These are phyloP conservation scores for Herpetospermum pedunculosum DNA, from an alignment of 306 rosid species.

Conservation along the genomic window DNA sequence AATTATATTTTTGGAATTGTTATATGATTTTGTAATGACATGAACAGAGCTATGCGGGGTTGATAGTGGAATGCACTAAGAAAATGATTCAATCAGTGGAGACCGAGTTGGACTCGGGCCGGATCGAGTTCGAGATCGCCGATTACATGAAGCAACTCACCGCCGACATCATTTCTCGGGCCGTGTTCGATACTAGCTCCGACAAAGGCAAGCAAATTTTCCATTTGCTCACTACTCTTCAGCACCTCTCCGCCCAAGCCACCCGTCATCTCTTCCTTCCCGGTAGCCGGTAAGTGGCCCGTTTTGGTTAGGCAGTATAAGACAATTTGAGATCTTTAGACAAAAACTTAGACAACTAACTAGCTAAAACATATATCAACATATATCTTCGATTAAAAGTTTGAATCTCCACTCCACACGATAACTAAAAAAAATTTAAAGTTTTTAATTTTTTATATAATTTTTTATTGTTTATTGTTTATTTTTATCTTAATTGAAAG, in stretches of 20 bases:
- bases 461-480: no score
- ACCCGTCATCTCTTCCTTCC: slow-evolving; percentile 73
- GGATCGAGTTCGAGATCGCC: slow-evolving; percentile 61
- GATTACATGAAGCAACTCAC: slow-evolving; percentile 58
- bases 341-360: no score
- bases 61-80: slow-evolving; percentile 89
- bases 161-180: slow-evolving; percentile 76
- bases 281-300: slow-evolving; percentile 99
- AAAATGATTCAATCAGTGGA: slow-evolving; percentile 53
- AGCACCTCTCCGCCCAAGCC: slow-evolving; percentile 72
- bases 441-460: no score
- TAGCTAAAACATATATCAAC: no score
- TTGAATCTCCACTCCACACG: no score
- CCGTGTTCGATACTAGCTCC: slow-evolving; percentile 61
- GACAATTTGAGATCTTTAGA: no score
- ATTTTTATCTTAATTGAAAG: no score
- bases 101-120: slow-evolving; percentile 29
- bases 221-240: slow-evolving; percentile 50
- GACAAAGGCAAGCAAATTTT: slow-evolving; percentile 78
- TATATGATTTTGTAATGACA: slow-evolving; percentile 5
- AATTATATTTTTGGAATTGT: neutral
- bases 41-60: slow-evolving; percentile 63
- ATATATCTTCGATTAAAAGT: no score
- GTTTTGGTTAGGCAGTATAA: no score
- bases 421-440: no score